Evolutionary conservation across 2,329 filamentous ascomycete species (phyloP).

Genomic region (Fusarium heterosporum): DNA sequence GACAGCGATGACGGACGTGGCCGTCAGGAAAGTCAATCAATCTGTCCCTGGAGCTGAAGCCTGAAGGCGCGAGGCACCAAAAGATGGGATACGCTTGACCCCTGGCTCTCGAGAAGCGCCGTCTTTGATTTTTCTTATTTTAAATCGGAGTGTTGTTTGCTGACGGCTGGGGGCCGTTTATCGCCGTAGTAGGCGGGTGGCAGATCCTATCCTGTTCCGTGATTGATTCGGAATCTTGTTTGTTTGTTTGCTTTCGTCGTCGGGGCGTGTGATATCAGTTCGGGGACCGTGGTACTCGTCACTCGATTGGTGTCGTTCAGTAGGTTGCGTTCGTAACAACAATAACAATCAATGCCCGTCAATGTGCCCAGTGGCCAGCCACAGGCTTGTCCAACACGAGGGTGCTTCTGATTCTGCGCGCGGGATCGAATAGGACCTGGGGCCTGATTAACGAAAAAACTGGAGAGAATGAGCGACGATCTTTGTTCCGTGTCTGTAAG

Average conservation of each 20-base stretch:
- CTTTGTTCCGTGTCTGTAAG: conserved; percentile 33
- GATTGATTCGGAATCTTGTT: conserved; percentile 7
- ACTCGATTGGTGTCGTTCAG: conserved; percentile 21
- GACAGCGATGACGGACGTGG: conserved; percentile 29
- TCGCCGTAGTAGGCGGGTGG: conserved; percentile 12
- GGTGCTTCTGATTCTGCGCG: conserved; percentile 16
- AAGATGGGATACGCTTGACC: conserved; percentile 27
- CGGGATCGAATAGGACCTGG: conserved; percentile 10
- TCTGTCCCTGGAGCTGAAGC: conserved; percentile 32
- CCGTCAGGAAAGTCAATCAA: conserved; percentile 38
- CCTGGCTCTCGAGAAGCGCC: conserved; percentile 33
- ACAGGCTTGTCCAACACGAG: conserved; percentile 40
- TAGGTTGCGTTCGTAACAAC: conserved; percentile 20
- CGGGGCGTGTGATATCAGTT: conserved; percentile 21
- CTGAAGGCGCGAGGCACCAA: conserved; percentile 37
- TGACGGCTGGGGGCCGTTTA: conserved; percentile 30
- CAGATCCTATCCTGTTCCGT: conserved; percentile 32
- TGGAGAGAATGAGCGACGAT: conserved; percentile 39
- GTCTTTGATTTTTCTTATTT: conserved; percentile 23
- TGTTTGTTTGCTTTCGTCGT: conserved; percentile 19
- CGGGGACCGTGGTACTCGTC: conserved; percentile 22
- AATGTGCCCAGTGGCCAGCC: conserved; percentile 41
- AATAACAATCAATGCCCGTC: conserved; percentile 6
- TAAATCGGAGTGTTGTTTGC: conserved; percentile 14
- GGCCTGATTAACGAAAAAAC: conserved; percentile 27